Evolutionary conservation across 805 yeast species (phyloP).

Genomic region (Candida quercuum): DNA sequence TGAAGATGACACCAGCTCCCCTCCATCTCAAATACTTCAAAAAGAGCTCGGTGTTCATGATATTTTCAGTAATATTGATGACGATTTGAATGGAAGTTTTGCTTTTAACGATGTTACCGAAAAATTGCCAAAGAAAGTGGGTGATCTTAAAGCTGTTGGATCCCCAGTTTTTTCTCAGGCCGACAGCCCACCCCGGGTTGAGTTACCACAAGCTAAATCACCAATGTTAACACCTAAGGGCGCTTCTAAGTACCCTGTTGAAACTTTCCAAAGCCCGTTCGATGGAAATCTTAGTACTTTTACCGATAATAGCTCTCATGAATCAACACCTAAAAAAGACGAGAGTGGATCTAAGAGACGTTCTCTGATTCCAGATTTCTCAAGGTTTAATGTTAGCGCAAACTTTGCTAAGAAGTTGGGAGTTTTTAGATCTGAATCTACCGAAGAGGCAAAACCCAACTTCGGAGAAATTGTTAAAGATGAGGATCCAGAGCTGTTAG

Average conservation of each 20-base stretch:
- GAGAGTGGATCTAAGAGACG: conserved; percentile 15
- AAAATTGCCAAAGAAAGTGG: not conserved
- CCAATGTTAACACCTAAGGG: too few species aligned
- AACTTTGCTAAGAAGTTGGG: conserved; percentile 34
- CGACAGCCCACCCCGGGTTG: not conserved
- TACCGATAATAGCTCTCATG: conserved; percentile 7
- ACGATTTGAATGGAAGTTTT: not conserved
- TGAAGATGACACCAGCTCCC: conserved; percentile 14
- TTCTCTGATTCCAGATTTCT: conserved; percentile 26
- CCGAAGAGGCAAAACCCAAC: not conserved
- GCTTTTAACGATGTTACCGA: conserved; percentile 1
- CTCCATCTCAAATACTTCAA: conserved; percentile 2
- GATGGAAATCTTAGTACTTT: conserved; percentile 10
- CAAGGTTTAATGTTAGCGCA: conserved; percentile 26
- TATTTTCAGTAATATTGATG: conserved; percentile 5
- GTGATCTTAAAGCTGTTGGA: too few species aligned
- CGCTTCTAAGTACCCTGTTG: too few species aligned
- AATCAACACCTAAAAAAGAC: conserved; percentile 8
- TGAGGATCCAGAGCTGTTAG: conserved; percentile 9
- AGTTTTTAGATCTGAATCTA: conserved; percentile 5
- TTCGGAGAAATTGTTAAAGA: not conserved
- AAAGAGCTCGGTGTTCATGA: conserved; percentile 2
- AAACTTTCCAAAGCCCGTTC: too few species aligned
- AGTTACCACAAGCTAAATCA: too few species aligned
- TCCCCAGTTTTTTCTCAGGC: too few species aligned